Evolutionary conservation across 2,329 filamentous ascomycete genomes (phyloP).

Genomic region (Trichoderma sp.): DNA sequence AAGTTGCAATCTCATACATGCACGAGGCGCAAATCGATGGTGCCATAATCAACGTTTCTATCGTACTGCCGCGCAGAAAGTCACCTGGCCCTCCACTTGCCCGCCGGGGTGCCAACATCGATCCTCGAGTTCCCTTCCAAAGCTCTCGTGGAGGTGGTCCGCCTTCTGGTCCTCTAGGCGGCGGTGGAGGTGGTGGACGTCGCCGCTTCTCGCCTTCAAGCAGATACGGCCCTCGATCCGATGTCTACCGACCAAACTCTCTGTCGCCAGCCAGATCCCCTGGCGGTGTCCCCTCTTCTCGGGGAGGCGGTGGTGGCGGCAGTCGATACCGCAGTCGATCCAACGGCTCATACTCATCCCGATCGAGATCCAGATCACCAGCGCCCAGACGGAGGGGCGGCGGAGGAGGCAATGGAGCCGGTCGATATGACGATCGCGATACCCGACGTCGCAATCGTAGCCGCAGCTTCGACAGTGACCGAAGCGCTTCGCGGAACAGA

Average conservation of each 20-base stretch:
- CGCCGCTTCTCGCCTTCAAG: slow-evolving; percentile 39
- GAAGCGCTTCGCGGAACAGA: slow-evolving; percentile 43
- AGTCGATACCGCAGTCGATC: slow-evolving; percentile 50
- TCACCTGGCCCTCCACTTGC: slow-evolving; percentile 75
- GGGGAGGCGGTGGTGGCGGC: slow-evolving; percentile 28
- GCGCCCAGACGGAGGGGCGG: slow-evolving; percentile 35
- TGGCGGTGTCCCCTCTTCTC: slow-evolving; percentile 41
- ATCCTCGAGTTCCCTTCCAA: slow-evolving; percentile 45
- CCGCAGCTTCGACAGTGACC: slow-evolving; percentile 48
- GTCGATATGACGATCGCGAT: slow-evolving; percentile 30
- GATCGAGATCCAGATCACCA: slow-evolving; percentile 50
- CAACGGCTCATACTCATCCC: slow-evolving; percentile 46
- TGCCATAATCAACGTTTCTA: slow-evolving; percentile 78
- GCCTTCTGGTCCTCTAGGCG: slow-evolving; percentile 26
- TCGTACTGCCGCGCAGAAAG: slow-evolving; percentile 80
- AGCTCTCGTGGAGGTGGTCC: slow-evolving; percentile 38
- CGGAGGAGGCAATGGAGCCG: slow-evolving; percentile 12
- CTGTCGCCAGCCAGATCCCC: slow-evolving; percentile 49
- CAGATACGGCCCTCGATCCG: slow-evolving; percentile 48
- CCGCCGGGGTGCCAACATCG: slow-evolving; percentile 61
- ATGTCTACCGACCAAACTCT: slow-evolving; percentile 65
- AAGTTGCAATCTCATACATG: slow-evolving; percentile 92
- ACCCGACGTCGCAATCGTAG: slow-evolving; percentile 50
- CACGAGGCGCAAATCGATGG: slow-evolving; percentile 95
- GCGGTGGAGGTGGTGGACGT: slow-evolving; percentile 41